Percentiles rank a stretch among this genome's conserved stretches.
Evolutionary conservation across 306 rosid genomes (phyloP).

Genomic region (Lathyrus aphaca): DNA sequence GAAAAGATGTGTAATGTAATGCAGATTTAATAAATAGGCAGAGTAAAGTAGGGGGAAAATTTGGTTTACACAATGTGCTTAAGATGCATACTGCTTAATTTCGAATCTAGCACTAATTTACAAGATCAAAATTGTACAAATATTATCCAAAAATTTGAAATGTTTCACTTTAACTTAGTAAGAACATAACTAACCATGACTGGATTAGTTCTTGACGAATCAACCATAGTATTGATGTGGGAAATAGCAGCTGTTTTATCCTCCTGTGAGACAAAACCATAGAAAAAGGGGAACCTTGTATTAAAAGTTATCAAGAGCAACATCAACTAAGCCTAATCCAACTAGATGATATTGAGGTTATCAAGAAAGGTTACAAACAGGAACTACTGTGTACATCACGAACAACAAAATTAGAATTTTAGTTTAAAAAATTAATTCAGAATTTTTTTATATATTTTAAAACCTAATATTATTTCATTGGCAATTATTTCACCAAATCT

Average conservation of each 20-base stretch:
- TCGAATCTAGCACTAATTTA: slow-evolving; percentile 14
- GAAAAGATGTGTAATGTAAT: slow-evolving; percentile 36
- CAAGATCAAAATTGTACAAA: slow-evolving; percentile 8
- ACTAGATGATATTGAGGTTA: slow-evolving; percentile 23
- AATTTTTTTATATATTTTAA: slow-evolving; percentile 16
- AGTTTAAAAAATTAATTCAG: slow-evolving; percentile 16
- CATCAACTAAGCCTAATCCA: slow-evolving; percentile 9
- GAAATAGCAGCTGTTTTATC: slow-evolving; percentile 65
- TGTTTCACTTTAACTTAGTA: slow-evolving; percentile 14
- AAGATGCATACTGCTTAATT: slow-evolving; percentile 12
- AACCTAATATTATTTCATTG: slow-evolving; percentile 3
- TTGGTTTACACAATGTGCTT: background rate
- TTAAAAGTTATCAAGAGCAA: slow-evolving; percentile 24
- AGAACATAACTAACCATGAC: slow-evolving; percentile 65
- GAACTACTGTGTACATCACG: slow-evolving; percentile 15
- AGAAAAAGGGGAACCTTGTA: slow-evolving; percentile 14
- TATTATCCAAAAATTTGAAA: slow-evolving; percentile 16
- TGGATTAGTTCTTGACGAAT: slow-evolving; percentile 61
- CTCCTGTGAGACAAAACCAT: slow-evolving; percentile 58
- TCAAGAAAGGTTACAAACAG: slow-evolving; percentile 16
- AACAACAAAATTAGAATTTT: slow-evolving; percentile 16
- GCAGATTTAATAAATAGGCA: slow-evolving; percentile 35
- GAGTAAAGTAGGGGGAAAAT: slow-evolving; percentile 17
- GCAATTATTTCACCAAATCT: slow-evolving; percentile 1
- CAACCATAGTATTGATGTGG: slow-evolving; percentile 57